Evolutionary conservation across 2,329 filamentous ascomycete species (phyloP).

Genomic region (Botrytis tulipae): DNA sequence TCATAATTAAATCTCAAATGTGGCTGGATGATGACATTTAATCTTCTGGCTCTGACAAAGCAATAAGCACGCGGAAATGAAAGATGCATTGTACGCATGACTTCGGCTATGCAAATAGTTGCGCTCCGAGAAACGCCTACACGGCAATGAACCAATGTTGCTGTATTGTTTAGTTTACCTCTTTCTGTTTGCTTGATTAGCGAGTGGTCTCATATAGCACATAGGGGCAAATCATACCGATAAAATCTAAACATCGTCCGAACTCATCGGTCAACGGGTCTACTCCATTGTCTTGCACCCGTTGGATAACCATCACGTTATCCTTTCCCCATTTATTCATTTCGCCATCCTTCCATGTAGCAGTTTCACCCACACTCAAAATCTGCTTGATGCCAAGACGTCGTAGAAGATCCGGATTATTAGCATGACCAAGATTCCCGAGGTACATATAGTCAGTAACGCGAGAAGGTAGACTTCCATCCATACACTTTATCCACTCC

Average conservation of each 20-base stretch:
- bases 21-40: constrained; percentile 98
- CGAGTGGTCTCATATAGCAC: constrained; percentile 9
- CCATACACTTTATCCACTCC: constrained; percentile 76
- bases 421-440: constrained; percentile 88
- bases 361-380: constrained; percentile 85
- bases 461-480: constrained; percentile 87
- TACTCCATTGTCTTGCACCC: constrained; percentile 95
- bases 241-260: constrained; percentile 81
- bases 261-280: constrained; percentile 88
- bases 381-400: constrained; percentile 83
- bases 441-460: constrained; percentile 94
- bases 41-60: constrained; percentile 84
- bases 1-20: constrained; percentile 95
- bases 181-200: constrained; percentile 55
- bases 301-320: constrained; percentile 77
- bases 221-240: constrained; percentile 60
- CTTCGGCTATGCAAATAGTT: constrained; percentile 98
- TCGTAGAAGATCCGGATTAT: constrained; percentile 80
- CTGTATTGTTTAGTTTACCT: constrained; percentile 72
- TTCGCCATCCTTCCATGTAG: constrained; percentile 74
- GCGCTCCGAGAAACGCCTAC: constrained; percentile 94
- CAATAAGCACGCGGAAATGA: constrained; percentile 94
- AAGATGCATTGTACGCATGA: constrained; percentile 78
- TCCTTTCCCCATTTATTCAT: constrained; percentile 71
- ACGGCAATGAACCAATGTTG: constrained; percentile 92